A percentile compares a stretch with the other conserved stretches of the same genome.
phyloP scores from a whole-genome alignment of 768 basidiomycete species.

The Kwoniella sp. region DNA sequence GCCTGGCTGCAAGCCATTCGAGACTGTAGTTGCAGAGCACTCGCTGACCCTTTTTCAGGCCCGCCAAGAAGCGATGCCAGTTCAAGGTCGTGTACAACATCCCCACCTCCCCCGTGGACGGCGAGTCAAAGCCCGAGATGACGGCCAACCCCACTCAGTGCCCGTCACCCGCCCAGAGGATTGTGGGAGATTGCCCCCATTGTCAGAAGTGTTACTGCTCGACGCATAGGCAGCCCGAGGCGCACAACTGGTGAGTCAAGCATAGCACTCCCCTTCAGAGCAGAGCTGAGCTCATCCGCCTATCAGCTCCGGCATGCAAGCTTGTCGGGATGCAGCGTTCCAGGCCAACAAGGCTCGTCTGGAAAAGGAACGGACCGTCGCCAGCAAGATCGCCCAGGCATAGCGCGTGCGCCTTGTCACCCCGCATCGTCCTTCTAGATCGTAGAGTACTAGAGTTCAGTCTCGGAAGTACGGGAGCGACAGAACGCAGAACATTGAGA shows the following conservation, averaged over 20 bases:
- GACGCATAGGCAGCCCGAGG: constrained; percentile 46
- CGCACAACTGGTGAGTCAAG: constrained; percentile 48
- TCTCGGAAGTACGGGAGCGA: not conserved
- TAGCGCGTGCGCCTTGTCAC: too few species aligned
- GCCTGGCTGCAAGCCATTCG: too few species aligned
- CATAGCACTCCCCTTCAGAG: too few species aligned
- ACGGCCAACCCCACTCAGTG: constrained; percentile 45
- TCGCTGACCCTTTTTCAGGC: too few species aligned
- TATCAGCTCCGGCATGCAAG: constrained; percentile 45
- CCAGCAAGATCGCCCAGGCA: constrained; percentile 48
- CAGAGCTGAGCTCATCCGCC: too few species aligned
- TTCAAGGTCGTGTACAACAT: constrained; percentile 48
- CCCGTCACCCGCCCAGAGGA: constrained; percentile 41
- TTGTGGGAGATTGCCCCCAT: constrained; percentile 47
- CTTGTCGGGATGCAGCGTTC: constrained; percentile 47
- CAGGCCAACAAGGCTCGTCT: constrained; percentile 48
- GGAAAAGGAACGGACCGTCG: constrained; percentile 43
- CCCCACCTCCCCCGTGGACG: constrained; percentile 26
- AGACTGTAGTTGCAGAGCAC: too few species aligned
- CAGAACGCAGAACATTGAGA: too few species aligned
- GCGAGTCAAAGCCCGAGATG: constrained; percentile 37
- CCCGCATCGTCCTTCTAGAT: not conserved
- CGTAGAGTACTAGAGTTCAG: not conserved
- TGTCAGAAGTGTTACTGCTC: constrained; percentile 44
- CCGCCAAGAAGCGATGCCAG: constrained; percentile 49